phyloP scores from a whole-genome alignment of 2,329 filamentous ascomycete genomes.

The Diplodia seriata region DNA sequence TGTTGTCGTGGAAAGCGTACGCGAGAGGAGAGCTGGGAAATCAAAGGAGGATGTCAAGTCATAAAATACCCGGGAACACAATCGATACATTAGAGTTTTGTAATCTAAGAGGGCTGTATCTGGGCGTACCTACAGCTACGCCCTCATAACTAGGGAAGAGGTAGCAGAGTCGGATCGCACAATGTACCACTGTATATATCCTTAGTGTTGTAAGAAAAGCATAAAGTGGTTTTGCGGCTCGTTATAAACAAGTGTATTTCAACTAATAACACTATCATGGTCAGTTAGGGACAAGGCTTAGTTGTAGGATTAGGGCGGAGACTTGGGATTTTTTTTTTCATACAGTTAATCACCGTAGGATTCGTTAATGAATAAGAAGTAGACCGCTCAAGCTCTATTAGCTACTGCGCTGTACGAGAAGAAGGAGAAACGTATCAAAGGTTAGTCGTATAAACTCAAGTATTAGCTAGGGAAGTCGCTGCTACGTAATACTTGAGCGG shows the following conservation, averaged over 20 bases:
- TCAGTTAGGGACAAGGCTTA: not conserved
- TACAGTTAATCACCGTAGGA: not conserved
- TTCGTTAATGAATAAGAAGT: not conserved
- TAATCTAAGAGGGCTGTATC: not conserved
- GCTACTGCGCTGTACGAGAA: no score
- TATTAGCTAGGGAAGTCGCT: no score
- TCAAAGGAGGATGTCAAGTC: constrained; percentile 16
- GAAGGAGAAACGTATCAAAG: no score
- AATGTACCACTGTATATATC: constrained; percentile 21
- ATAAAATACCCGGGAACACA: constrained; percentile 9
- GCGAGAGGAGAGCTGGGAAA: constrained; percentile 32
- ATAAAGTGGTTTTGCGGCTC: not conserved
- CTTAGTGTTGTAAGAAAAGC: not conserved
- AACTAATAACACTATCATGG: not conserved
- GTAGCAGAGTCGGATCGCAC: not conserved
- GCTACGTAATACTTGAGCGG: no score
- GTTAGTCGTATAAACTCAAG: no score
- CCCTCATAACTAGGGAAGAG: not conserved
- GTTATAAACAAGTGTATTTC: not conserved
- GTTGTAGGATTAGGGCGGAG: not conserved
- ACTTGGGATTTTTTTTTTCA: not conserved
- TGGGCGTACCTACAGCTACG: not conserved
- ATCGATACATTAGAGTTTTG: not conserved
- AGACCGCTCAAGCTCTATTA: no score
- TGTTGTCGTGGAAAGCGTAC: constrained; percentile 34